Base-by-base conservation (phyloP, 1,284 basidiomycete species). In the Ustilago tritici region DNA sequence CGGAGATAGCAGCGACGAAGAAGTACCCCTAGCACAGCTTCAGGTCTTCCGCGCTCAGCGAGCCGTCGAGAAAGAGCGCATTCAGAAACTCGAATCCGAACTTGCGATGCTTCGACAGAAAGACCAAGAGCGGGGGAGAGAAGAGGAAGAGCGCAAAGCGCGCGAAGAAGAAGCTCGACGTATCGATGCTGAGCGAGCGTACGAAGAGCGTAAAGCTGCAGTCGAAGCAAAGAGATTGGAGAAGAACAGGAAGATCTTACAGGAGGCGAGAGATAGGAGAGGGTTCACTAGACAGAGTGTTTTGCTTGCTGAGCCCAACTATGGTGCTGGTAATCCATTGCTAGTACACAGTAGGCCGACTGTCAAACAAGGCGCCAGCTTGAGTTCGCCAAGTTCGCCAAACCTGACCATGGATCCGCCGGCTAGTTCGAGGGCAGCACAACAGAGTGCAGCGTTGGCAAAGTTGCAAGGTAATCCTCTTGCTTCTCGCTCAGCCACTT, bases 1-100 rank as follows among this genome's bases (percentile, higher is more conserved):
- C 6, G 65, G 35, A 4, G 67, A 66, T n/a, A 76, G 69, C 58
- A 80, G 80, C 43, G 78, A 79, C 49, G 81, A 82, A 19, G 79
- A 81, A 17, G 65, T 81, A 3, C 79, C 81, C 4, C 61, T 81
- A 4, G 79, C 70, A 17, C 60, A 79, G 54, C 65, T 80, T 50
- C 71, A 67, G 11, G 53, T 46, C 5, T 68, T 77, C 63, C 67
- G 74, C 7, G 64, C 72, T 11, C 69, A 75, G 14, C 23, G 65
- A 9, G 55, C 56, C 15, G 65, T 54, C 7, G 79, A 80, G 49
- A 60, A 55, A 35, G 68, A 79, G 32, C 56, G 65, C 17, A 70
- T 80, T 38, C 58, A 61, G 23, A 61, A 61, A 50, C 70, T 79
- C 36, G 75, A 79, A 36, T 36, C 32, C 38, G 70, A 79, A 43